Percentiles rank a stretch among this genome's conserved stretches.
These are phyloP conservation scores for Solanum hybrid DNA, from an alignment of 305 asterid species.

Conservation along the genomic window DNA sequence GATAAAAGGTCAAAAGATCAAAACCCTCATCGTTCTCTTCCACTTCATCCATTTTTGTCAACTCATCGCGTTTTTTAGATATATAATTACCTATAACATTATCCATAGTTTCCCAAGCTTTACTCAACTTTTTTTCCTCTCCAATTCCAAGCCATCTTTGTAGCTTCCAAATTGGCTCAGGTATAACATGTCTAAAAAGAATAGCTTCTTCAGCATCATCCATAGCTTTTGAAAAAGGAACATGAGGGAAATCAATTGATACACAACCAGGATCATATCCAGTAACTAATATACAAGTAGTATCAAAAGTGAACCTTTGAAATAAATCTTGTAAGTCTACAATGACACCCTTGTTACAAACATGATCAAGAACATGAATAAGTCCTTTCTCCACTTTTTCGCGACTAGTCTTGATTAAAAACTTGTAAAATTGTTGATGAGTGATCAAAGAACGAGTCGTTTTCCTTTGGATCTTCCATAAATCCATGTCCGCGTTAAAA, in stretches of 20 bases:
- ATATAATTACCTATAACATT: constrained; percentile 28
- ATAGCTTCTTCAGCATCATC: constrained; percentile 53
- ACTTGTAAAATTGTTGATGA: constrained; percentile 26
- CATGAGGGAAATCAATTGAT: constrained; percentile 35
- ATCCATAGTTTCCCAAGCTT: constrained; percentile 35
- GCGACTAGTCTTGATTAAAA: constrained; percentile 21
- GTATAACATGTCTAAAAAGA: constrained; percentile 38
- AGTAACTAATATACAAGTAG: constrained; percentile 39
- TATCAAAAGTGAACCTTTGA: constrained; percentile 53
- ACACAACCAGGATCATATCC: constrained; percentile 59
- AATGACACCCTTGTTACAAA: constrained; percentile 5
- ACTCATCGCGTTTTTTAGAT: constrained; percentile 26
- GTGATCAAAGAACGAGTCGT: constrained; percentile 23
- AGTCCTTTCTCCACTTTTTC: constrained; percentile 36
- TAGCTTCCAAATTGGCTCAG: constrained; percentile 41
- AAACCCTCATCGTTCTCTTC: constrained; percentile 9
- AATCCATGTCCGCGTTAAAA: constrained; percentile 42
- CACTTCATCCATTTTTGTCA: background rate
- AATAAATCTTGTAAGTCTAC: constrained; percentile 52
- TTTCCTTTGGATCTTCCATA: constrained; percentile 45
- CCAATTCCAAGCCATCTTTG: constrained; percentile 40
- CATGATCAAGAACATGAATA: constrained; percentile 37
- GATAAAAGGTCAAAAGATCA: constrained; percentile 42
- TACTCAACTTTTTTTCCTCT: constrained; percentile 23
- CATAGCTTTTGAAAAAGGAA: constrained; percentile 48